Base-by-base conservation (phyloP, 495 filamentous ascomycete species). In the Oidiodendron maius region DNA sequence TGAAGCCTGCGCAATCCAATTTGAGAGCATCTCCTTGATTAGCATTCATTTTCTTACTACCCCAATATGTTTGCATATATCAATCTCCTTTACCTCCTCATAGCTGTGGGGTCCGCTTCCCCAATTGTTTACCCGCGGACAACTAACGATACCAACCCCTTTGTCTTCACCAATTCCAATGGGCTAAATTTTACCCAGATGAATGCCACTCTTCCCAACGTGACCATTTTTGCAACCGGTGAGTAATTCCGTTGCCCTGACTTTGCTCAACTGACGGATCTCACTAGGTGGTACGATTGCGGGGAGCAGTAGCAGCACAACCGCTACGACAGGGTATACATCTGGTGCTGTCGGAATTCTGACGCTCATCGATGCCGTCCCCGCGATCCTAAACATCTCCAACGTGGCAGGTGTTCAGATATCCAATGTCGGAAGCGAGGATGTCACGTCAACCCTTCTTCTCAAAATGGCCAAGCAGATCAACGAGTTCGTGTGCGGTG, bases 141-240 rank as follows among this genome's bases (percentile, higher is more conserved):
- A 28, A 42, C 39, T 11, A 57, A 56, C 44, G 38, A 40, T 5
- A 40, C n/a, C 8, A 22, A 21, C 20, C 46, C 44, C 17, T 58
- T 57, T 15, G 56, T 51, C 32, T 63, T 58, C 46, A 64, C 62
- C 53, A 67, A 63, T 39, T 48, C 58, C 43, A 64, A 67, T 44
- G 62, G 62, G 17, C 49, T 64, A 18, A 65, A 47, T 21, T 47
- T 47, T 46, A 69, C 65, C 9, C 62, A 69, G 13, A 66, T 65
- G 60, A 71, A 74, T 36, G 48, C 64, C 23, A 62, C 60, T 37
- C 64, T 76, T 0, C 72, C 70, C 5, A 76, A 74, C 51, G 64
- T 76, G 18, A 74, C 71, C 23, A 69, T 76, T 45, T 69, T 72
- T 46, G 69, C 72, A 3, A 75, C 72, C 0, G 72, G 67, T 58